phyloP scores from a whole-genome alignment of 2,329 filamentous ascomycete species.

The Coleophoma cylindrospora region DNA sequence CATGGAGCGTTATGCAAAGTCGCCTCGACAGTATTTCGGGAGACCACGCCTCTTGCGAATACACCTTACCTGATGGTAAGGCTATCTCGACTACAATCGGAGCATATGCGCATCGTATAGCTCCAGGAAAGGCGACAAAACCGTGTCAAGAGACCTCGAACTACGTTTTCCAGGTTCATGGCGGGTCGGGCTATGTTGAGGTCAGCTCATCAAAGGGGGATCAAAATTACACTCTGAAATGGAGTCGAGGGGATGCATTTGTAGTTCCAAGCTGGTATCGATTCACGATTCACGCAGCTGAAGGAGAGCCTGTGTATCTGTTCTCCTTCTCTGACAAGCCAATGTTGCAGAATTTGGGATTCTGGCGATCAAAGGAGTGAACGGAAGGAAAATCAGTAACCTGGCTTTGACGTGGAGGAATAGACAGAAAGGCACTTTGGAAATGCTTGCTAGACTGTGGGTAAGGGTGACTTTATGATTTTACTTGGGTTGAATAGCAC shows the following conservation, averaged over 20 bases:
- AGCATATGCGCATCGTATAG: conserved; percentile 32
- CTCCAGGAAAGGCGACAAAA: conserved; percentile 22
- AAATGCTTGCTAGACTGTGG: too few species aligned
- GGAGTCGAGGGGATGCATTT: conserved; percentile 36
- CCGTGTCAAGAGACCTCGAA: conserved; percentile 32
- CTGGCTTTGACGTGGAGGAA: too few species aligned
- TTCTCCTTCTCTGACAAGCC: conserved; percentile 36
- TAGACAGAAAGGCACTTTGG: too few species aligned
- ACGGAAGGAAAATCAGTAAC: too few species aligned
- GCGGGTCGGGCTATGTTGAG: conserved; percentile 28
- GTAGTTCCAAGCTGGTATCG: conserved; percentile 35
- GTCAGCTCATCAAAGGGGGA: conserved; percentile 19
- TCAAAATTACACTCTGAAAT: conserved; percentile 20
- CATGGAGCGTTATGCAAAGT: conserved; percentile 33
- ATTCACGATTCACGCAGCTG: conserved; percentile 31
- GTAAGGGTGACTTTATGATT: too few species aligned
- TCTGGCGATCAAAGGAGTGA: not conserved
- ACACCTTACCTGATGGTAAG: conserved; percentile 29
- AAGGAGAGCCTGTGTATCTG: conserved; percentile 30
- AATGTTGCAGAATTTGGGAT: conserved; percentile 33
- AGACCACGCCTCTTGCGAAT: conserved; percentile 11
- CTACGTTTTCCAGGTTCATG: conserved; percentile 34
- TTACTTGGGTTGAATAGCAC: too few species aligned
- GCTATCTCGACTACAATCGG: conserved; percentile 27
- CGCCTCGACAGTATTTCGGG: conserved; percentile 23